Conservation (phyloP, 768 basidiomycete species). For the Mycena chlorophos region DNA sequence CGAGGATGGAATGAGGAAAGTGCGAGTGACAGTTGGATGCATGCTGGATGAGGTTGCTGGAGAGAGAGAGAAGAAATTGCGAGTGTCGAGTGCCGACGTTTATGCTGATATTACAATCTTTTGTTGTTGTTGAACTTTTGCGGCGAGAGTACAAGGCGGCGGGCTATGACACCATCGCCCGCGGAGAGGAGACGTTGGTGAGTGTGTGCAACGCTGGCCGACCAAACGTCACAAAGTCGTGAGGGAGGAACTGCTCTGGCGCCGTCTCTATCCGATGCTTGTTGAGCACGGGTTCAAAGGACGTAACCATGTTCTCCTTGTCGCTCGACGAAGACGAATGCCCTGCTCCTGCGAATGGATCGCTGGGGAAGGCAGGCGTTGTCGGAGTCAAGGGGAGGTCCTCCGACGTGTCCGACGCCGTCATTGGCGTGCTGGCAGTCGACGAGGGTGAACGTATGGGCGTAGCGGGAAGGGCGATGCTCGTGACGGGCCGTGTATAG, state of each 20-base stretch:
- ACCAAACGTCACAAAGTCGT: conserved; percentile 79
- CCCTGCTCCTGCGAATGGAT: conserved; percentile 46
- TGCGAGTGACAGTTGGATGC: conserved; percentile 70
- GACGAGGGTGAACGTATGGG: conserved; percentile 58
- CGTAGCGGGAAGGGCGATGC: conserved; percentile 63
- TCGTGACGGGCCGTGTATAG: conserved; percentile 53
- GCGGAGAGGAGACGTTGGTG: conserved; percentile 69
- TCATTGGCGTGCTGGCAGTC: conserved; percentile 70
- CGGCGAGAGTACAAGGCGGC: conserved; percentile 33
- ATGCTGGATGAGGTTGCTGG: conserved; percentile 65
- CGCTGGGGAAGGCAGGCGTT: conserved; percentile 66
- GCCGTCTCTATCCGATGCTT: conserved; percentile 67
- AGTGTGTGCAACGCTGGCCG: conserved; percentile 77
- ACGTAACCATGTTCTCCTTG: conserved; percentile 76
- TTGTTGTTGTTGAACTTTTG: conserved; percentile 60
- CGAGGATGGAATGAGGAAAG: conserved; percentile 47
- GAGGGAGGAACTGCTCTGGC: conserved; percentile 76
- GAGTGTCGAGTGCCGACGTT: conserved; percentile 61
- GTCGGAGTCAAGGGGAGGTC: conserved; percentile 84
- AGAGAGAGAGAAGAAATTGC: conserved; percentile 63
- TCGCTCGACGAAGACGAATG: conserved; percentile 64
- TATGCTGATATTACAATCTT: conserved; percentile 79
- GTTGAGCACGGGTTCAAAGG: conserved; percentile 72
- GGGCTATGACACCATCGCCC: conserved; percentile 63
- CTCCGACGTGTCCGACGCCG: conserved; percentile 75